These are phyloP conservation scores for Gardenia jasminoides DNA, from an alignment of 257 asterid species.

Conservation along the genomic window DNA sequence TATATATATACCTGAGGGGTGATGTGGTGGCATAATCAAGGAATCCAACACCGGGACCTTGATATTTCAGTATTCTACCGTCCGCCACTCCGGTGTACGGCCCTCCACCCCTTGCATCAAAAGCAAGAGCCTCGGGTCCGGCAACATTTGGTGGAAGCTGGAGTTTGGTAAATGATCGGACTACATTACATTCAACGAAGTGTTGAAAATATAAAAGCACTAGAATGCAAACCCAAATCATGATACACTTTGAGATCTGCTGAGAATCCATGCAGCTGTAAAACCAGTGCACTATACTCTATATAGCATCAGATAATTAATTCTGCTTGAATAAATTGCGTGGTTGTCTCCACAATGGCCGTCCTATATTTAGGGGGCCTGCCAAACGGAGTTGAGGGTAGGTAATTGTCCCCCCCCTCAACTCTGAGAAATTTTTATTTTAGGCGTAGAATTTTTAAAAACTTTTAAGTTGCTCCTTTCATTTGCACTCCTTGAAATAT, in stretches of 20 bases:
- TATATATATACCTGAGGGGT: neutral
- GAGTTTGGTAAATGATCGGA: neutral
- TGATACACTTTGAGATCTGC: neutral
- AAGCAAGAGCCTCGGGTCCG: neutral
- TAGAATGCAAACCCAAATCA: neutral
- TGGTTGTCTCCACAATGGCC: too few species aligned
- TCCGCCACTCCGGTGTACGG: neutral
- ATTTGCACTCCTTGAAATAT: too few species aligned
- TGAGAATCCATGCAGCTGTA: too few species aligned
- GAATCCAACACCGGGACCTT: neutral
- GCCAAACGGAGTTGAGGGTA: too few species aligned
- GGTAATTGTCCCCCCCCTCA: too few species aligned
- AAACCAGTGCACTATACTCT: too few species aligned
- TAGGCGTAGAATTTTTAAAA: too few species aligned
- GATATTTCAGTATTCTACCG: neutral
- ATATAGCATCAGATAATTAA: too few species aligned
- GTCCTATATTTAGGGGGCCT: too few species aligned
- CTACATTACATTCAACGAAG: neutral
- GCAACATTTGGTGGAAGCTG: neutral
- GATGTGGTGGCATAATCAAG: neutral
- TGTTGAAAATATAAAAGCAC: neutral
- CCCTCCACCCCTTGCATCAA: neutral
- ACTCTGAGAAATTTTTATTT: too few species aligned
- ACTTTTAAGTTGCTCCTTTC: too few species aligned
- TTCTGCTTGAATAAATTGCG: too few species aligned